These are phyloP conservation scores for Metschnikowia similis DNA, from an alignment of 805 yeast genomes.

Conservation along the genomic window DNA sequence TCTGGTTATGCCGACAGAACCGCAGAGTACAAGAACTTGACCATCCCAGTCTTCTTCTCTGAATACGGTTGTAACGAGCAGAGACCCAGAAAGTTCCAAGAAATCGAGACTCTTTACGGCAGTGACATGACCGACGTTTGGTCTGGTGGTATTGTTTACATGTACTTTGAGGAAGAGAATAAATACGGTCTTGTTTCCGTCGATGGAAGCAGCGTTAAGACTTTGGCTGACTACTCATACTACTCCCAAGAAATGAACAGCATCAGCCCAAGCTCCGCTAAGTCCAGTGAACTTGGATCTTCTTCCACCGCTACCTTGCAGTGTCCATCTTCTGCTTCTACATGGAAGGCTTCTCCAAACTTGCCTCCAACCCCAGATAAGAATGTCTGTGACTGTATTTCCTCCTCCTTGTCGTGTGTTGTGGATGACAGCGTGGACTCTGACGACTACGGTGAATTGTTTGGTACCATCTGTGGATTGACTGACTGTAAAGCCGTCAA, in stretches of 20 bases:
- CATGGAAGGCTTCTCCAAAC: constrained; percentile 65
- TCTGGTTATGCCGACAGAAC: constrained; percentile 76
- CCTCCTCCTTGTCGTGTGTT: constrained; percentile 54
- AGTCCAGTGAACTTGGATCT: constrained; percentile 16
- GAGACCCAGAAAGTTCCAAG: constrained; percentile 73
- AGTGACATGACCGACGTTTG: constrained; percentile 80
- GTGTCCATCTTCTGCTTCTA: constrained; percentile 53
- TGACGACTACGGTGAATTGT: constrained; percentile 59
- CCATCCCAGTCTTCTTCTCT: constrained; percentile 80
- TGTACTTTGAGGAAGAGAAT: constrained; percentile 84
- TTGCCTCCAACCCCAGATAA: constrained; percentile 79
- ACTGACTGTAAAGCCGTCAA: constrained; percentile 60
- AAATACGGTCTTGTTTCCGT: constrained; percentile 74
- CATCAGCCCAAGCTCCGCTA: constrained; percentile 45
- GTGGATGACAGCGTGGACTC: constrained; percentile 49
- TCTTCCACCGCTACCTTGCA: constrained; percentile 36
- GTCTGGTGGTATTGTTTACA: constrained; percentile 93
- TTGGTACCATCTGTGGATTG: constrained; percentile 52
- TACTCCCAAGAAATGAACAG: constrained; percentile 19
- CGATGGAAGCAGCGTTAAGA: constrained; percentile 45
- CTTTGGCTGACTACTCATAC: constrained; percentile 54
- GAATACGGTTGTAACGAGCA: constrained; percentile 83
- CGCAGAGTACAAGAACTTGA: constrained; percentile 62
- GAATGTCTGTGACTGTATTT: constrained; percentile 61
- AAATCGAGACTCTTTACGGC: constrained; percentile 63